Percentiles rank a stretch among this genome's conserved stretches.
phyloP scores from a whole-genome alignment of 2,329 filamentous ascomycete species.

The Botryotinia convoluta region DNA sequence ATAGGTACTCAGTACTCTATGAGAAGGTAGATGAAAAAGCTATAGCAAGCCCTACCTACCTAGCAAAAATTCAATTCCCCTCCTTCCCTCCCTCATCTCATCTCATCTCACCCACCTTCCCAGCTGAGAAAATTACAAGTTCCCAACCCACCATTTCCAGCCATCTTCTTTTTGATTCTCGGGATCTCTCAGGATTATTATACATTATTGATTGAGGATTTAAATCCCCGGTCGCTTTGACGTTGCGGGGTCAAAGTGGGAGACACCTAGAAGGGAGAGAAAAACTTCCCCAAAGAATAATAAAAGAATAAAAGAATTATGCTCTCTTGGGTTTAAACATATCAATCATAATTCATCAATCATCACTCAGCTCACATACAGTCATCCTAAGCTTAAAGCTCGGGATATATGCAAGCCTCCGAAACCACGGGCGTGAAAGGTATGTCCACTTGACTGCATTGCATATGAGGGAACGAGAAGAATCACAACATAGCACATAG shows the following conservation, averaged over 20 bases:
- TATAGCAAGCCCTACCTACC: not conserved
- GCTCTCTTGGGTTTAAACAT: not conserved
- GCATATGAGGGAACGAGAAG: not conserved
- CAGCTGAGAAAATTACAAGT: not conserved
- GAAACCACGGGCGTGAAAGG: not conserved
- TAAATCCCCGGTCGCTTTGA: not conserved
- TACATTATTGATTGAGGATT: no score
- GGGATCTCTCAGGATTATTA: not conserved
- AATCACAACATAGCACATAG: not conserved
- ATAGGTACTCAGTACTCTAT: not conserved
- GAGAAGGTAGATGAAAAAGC: not conserved
- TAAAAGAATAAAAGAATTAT: not conserved
- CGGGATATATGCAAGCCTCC: slow-evolving; percentile 1
- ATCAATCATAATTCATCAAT: not conserved
- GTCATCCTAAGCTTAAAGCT: not conserved
- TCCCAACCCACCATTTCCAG: slow-evolving; percentile 7
- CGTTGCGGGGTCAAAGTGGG: not conserved
- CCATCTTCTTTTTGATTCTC: not conserved
- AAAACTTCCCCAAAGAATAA: not conserved
- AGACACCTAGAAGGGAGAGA: not conserved
- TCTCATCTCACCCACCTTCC: not conserved
- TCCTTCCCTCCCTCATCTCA: no score
- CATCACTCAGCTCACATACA: not conserved
- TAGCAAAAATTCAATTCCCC: not conserved
- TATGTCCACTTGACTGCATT: not conserved